These are phyloP conservation scores for Singerocomus inundabilis DNA, from an alignment of 1,284 basidiomycete species.

Conservation along the genomic window DNA sequence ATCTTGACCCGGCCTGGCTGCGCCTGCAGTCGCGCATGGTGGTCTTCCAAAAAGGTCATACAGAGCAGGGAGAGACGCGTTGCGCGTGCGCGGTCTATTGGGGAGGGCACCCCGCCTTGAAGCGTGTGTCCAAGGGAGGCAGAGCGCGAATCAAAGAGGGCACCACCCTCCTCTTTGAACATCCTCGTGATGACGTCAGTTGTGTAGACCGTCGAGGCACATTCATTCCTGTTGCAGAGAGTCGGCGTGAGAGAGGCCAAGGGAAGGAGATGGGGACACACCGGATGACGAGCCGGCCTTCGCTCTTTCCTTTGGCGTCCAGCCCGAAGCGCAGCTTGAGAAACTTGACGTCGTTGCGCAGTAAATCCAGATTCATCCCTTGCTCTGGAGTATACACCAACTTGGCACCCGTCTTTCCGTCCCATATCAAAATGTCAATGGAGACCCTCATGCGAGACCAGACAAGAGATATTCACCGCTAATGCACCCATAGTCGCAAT, in stretches of 20 bases:
- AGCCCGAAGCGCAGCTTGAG: constrained; percentile 84
- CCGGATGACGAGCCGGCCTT: constrained; percentile 92
- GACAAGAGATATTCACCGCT: constrained; percentile 67
- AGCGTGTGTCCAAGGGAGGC: constrained; percentile 95
- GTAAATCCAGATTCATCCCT: constrained; percentile 80
- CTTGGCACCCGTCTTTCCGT: constrained; percentile 77
- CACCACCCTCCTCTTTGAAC: constrained; percentile 88
- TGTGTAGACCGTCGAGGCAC: constrained; percentile 84
- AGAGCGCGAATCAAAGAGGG: constrained; percentile 91
- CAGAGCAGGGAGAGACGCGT: constrained; percentile 88
- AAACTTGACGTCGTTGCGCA: constrained; percentile 87
- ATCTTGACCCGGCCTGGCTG: constrained; percentile 49
- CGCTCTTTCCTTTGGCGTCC: constrained; percentile 86
- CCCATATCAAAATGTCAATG: background rate
- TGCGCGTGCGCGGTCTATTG: constrained; percentile 89
- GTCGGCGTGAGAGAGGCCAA: background rate
- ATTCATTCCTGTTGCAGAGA: constrained; percentile 69
- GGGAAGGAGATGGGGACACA: constrained; percentile 35
- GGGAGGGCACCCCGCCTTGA: constrained; percentile 94
- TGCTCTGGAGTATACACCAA: constrained; percentile 94
- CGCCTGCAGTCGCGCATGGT: constrained; percentile 55
- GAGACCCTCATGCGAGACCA: background rate
- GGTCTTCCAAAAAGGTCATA: constrained; percentile 90
- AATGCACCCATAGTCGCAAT: constrained; percentile 94
- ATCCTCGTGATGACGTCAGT: constrained; percentile 94